Evolutionary conservation across 2,329 filamentous ascomycete genomes (phyloP), one percentile per base, ranked within the genome.

Genomic region (Bipolaris cookei): DNA sequence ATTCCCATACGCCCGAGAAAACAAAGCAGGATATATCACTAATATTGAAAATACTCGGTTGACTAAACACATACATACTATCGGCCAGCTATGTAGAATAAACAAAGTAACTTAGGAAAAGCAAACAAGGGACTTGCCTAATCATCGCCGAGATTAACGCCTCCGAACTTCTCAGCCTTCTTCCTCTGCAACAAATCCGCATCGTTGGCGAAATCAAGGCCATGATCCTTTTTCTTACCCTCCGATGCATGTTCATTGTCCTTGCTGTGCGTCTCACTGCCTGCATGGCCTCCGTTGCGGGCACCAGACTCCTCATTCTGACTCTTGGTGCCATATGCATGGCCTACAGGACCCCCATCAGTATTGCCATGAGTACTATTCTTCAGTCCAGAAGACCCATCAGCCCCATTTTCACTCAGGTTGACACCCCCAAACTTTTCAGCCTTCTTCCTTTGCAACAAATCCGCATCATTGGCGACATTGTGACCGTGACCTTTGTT

Each of bases 101-200:
- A 44, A 25, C 39, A 42, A 44, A 8, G 1, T 8, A 0, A 18
- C 3, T 28, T 3, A 1, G 41, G 16, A 25, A 18, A 18, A 30
- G n/a, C 13, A 8, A 18, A 45, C 11, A 45, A 16, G 10, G 3
- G 3, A 14, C 4, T 20, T 4, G 16, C 13, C 20, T 52, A 30
- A 18, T 32, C 16, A 14, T 39, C 34, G 8, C 52, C 54, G n/a
- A 64, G 44, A 32, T 63, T 61, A 14, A 59, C 60, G 4, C 58
- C 58, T 4, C 58, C 58, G 34, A 59, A 61, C 35, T 64, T 64
- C 50, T 61, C 58, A n/a, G 62, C 62, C 41, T 58, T 59, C 13
- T 57, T 42, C 35, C 62, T 51, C 18, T 55, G 48, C 6, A 59
- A 18, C 45, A 54, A 39, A 7, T 62, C 59, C 4, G 42, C 55